Conservation (phyloP, 768 basidiomycete species). For the Leccinum longicurvipes region DNA sequence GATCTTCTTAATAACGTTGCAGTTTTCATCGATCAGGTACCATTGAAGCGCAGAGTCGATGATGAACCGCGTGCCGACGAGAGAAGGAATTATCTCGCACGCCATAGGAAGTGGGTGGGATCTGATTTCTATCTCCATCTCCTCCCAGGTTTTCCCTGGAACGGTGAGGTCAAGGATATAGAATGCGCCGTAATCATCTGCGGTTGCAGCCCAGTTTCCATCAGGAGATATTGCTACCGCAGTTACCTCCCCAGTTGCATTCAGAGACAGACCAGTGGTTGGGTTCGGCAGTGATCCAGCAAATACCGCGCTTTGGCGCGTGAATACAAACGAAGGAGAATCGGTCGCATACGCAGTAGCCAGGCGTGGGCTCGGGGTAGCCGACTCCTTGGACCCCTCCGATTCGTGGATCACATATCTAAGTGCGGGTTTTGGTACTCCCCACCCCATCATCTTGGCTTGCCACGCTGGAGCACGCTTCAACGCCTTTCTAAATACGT, state of each 20-base stretch:
- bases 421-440: neutral
- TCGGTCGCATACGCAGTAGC: neutral
- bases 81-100: neutral
- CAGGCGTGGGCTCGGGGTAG: neutral
- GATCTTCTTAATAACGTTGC: slow-evolving; percentile 1
- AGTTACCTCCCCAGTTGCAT: neutral
- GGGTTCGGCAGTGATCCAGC: neutral
- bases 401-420: neutral
- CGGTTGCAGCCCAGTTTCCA: slow-evolving; percentile 17
- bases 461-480: slow-evolving; percentile 2
- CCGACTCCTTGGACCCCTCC: neutral
- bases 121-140: neutral
- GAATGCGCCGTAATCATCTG: neutral
- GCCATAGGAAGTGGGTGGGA: neutral
- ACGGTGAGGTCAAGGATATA: slow-evolving; percentile 8
- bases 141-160: slow-evolving; percentile 2
- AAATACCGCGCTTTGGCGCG: neutral
- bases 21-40: slow-evolving; percentile 5
- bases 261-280: neutral
- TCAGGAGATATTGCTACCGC: slow-evolving; percentile 18
- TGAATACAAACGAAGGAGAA: slow-evolving; percentile 8
- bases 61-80: slow-evolving; percentile 11
- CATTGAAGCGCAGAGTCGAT: neutral
- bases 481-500: neutral
- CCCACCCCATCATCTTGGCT: slow-evolving; percentile 3